Percentiles rank a stretch among this genome's conserved stretches.
These are phyloP conservation scores for Solanum acaule DNA, from an alignment of 257 asterid genomes.

Conservation along the genomic window DNA sequence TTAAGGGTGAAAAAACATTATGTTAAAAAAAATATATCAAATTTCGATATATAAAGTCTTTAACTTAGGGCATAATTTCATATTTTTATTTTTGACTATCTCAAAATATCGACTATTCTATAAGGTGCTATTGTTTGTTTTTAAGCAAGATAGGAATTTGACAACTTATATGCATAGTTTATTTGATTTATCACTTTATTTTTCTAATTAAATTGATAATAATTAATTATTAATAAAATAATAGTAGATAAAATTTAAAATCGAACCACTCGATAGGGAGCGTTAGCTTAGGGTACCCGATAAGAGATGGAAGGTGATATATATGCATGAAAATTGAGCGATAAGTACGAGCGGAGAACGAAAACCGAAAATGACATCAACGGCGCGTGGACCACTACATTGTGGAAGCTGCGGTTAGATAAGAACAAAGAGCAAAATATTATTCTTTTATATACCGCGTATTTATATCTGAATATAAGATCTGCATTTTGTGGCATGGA, in stretches of 20 bases:
- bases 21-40: too few relatives aligned
- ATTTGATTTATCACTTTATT: too few relatives aligned
- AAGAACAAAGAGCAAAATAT: not conserved
- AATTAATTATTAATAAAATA: not conserved
- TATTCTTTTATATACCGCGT: not conserved
- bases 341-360: constrained; percentile 10
- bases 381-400: not conserved
- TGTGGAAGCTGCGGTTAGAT: not conserved
- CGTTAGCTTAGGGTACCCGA: not conserved
- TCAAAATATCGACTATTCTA: too few relatives aligned
- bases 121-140: too few relatives aligned
- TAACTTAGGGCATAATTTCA: not conserved
- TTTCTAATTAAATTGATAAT: not conserved
- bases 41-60: too few relatives aligned
- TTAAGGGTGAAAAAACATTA: not conserved
- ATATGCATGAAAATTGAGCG: constrained; percentile 24
- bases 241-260: not conserved
- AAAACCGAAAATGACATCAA: not conserved
- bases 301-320: not conserved
- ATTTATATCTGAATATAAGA: too few relatives aligned
- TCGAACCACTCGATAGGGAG: not conserved
- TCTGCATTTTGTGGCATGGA: too few relatives aligned
- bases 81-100: not conserved
- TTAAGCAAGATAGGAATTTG: not conserved
- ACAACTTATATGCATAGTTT: not conserved